Evolutionary conservation across 2,329 filamentous ascomycete genomes (phyloP), one percentile per base, ranked within the genome.

Genomic region (Colletotrichum musae): DNA sequence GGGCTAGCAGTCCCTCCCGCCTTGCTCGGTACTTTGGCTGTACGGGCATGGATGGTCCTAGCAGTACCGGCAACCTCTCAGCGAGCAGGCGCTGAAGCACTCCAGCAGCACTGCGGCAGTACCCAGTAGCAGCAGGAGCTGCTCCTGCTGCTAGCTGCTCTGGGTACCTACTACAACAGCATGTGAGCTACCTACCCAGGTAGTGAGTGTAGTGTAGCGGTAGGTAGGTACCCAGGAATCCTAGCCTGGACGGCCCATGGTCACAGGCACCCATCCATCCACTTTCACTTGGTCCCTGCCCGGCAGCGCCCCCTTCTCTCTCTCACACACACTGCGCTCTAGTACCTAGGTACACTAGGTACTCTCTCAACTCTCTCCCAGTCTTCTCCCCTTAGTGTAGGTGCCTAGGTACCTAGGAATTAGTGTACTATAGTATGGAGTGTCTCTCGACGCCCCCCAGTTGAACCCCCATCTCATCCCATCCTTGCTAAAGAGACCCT

Each of bases 381-480:
- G n/a, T 53, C 36, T 53, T 12, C 48, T 52, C 26, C 26, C 53
- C 45, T 32, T 45, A 47, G 16, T 47, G 18, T 18, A 24, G 21
- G 21, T 24, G 21, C 3, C 21, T 24, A 24, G 21, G 21, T 24
- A 24, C 21, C 21, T 24, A 24, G 21, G 21, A 3, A 24, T 24
- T 24, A 24, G 21, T 24, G 21, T 24, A 24, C 2, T 24, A 2
- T 18, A 18, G 18, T 18, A 18, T 18, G 18, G 18, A 18, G 18
- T n/a, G 13, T 47, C 13, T 18, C n/a, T 16, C 43, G 43, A 47
- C 6, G 45, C 32, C 41, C 41, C 36, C 48, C 28, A 41, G n/a
- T 52, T 51, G 26, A 59, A 56, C 61, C 61, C 60, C 66, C 61
- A 60, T 65, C 66, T 36, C 61, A 48, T 32, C 48, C 56, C 13